Percentiles rank a stretch among this genome's conserved stretches.
Evolutionary conservation across 2,329 filamentous ascomycete species (phyloP).

Genomic region (Penicillium sp.): DNA sequence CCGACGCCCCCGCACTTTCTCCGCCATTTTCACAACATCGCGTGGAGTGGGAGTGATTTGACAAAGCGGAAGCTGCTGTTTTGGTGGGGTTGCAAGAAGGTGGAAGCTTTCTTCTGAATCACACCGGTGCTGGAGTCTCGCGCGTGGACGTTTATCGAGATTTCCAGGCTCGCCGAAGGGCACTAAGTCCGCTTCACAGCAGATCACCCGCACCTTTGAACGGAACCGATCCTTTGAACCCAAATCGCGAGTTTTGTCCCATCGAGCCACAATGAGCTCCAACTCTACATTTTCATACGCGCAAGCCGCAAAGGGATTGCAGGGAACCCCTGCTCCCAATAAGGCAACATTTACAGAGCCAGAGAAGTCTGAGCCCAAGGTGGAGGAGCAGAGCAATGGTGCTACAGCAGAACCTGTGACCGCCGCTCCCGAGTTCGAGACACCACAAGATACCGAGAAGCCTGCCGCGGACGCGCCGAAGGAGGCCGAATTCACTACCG

Average conservation of each 20-base stretch:
- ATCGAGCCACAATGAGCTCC: constrained; percentile 40
- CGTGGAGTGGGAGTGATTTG: constrained; percentile 20
- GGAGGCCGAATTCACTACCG: constrained; percentile 34
- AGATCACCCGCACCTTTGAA: constrained; percentile 22
- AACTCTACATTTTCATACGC: constrained; percentile 78
- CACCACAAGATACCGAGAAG: constrained; percentile 40
- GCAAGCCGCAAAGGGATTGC: constrained; percentile 84
- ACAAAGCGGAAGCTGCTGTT: constrained; percentile 25
- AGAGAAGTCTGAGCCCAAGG: constrained; percentile 28
- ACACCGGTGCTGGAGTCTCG: constrained; percentile 27
- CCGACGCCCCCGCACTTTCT: constrained; percentile 1
- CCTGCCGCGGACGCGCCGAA: constrained; percentile 28
- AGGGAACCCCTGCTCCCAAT: constrained; percentile 47
- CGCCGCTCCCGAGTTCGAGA: constrained; percentile 47
- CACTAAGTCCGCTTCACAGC: constrained; percentile 23
- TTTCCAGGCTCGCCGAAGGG: constrained; percentile 24
- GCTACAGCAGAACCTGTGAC: constrained; percentile 31
- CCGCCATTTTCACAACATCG: background rate
- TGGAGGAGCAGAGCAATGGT: constrained; percentile 31
- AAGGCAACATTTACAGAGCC: constrained; percentile 38
- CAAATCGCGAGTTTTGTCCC: constrained; percentile 9
- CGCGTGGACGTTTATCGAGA: constrained; percentile 20
- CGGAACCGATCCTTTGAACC: constrained; percentile 12
- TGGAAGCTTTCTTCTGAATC: constrained; percentile 26
- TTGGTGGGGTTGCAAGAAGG: constrained; percentile 32